These are phyloP conservation scores for Cymbopogon citratus DNA, from an alignment of 176 grass and related monocot species.

Conservation along the genomic window DNA sequence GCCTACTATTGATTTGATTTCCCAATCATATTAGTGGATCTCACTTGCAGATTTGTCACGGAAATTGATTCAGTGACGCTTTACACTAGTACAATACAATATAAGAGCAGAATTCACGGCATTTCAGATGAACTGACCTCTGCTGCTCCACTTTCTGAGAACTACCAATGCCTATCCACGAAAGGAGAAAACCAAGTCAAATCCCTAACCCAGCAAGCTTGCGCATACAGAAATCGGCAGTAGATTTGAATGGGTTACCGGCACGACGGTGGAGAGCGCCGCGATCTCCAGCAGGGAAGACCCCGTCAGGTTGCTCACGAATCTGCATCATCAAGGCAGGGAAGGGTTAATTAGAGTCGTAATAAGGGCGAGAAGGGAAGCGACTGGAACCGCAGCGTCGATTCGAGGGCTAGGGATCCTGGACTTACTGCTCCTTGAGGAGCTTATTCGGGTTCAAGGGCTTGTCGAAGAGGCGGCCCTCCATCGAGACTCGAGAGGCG, in stretches of 20 bases:
- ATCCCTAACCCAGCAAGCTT: neutral
- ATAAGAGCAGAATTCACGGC: neutral
- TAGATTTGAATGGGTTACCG: constrained; percentile 27
- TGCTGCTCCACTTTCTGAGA: constrained; percentile 68
- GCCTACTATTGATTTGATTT: neutral
- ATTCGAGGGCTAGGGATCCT: neutral
- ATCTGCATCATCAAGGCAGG: constrained; percentile 31
- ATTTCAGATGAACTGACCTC: constrained; percentile 25
- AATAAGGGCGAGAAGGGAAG: neutral
- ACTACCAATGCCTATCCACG: constrained; percentile 61
- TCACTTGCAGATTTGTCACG: neutral
- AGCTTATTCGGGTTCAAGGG: constrained; percentile 55
- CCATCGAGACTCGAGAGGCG: constrained; percentile 12
- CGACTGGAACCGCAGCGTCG: neutral
- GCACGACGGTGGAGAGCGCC: constrained; percentile 67
- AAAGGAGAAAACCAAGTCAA: constrained; percentile 1
- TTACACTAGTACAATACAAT: neutral
- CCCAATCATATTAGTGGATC: neutral
- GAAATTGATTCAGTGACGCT: neutral
- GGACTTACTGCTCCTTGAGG: constrained; percentile 65
- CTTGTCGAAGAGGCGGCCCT: constrained; percentile 37
- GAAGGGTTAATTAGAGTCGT: neutral
- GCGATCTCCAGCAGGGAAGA: constrained; percentile 66
- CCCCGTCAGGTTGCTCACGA: constrained; percentile 74
- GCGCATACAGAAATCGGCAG: neutral